Evolutionary conservation across 1,139 yeast genomes (phyloP).

Genomic region (Debaryomyces sp.): DNA sequence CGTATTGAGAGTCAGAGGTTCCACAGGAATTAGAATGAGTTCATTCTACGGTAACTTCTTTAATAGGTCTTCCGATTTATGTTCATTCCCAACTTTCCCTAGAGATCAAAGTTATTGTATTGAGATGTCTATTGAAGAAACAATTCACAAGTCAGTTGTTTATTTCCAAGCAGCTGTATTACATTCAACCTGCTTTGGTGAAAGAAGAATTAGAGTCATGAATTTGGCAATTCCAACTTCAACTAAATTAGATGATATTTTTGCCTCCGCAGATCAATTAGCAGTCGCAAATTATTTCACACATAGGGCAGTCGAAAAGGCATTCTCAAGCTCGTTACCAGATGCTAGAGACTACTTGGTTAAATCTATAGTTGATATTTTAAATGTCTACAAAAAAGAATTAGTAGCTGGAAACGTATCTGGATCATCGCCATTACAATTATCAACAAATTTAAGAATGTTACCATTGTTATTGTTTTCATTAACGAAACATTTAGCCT

Average conservation of each 20-base stretch:
- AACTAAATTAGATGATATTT: constrained; percentile 73
- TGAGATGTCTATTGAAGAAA: constrained; percentile 85
- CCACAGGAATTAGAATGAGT: constrained; percentile 83
- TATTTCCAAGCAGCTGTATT: constrained; percentile 92
- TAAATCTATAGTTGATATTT: constrained; percentile 70
- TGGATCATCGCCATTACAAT: constrained; percentile 84
- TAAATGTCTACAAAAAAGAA: constrained; percentile 84
- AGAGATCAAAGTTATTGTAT: constrained; percentile 93
- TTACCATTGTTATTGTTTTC: constrained; percentile 85
- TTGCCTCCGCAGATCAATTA: constrained; percentile 95
- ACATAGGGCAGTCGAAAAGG: constrained; percentile 86
- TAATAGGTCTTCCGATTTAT: constrained; percentile 91
- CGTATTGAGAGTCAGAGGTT: constrained; percentile 91
- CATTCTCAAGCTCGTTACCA: constrained; percentile 62
- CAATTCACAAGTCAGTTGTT: constrained; percentile 75
- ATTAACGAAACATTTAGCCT: constrained; percentile 80
- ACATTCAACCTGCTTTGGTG: constrained; percentile 86
- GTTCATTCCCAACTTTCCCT: constrained; percentile 96
- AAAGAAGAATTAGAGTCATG: constrained; percentile 91
- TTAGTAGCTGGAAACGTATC: constrained; percentile 89
- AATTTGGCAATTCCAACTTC: constrained; percentile 91
- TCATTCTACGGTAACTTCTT: constrained; percentile 93
- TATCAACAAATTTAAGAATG: constrained; percentile 89
- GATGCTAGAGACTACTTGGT: constrained; percentile 80
- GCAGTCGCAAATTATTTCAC: constrained; percentile 81